Evolutionary conservation across 352 stramenopile genomes (phyloP), one percentile per base, ranked within the genome.

Genomic region (Elongisporangium prolatum): DNA sequence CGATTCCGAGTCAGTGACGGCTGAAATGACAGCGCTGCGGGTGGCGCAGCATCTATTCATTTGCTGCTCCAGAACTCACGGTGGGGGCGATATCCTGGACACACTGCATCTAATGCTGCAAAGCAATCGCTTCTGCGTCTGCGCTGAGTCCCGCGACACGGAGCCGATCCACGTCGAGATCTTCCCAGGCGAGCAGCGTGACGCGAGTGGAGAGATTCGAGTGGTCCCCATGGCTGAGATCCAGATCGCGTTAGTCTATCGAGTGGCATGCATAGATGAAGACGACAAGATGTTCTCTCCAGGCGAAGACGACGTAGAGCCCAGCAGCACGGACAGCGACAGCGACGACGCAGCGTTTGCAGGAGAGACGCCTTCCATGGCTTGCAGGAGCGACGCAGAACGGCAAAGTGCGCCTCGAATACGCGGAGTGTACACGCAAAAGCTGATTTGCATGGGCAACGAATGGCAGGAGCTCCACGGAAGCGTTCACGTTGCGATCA

Each of bases 81-180:
- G 79, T 5, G 79, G 77, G 0, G 82, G 77, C 4, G 82, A 91
- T 51, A 88, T 91, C 44, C 63, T 88, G 5, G 80, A 92, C 54
- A 72, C 72, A 2, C 65, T 90, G 40, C 74, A 87, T 21, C 40
- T 85, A 1, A 58, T 86, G 20, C 68, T 90, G 51, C 63, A 65
- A 8, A 77, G 61, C 24, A 61, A 78, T 14, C 64, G 71, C 9
- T 81, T 75, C 53, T 86, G 64, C 56, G 73, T 90, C 16, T 90
- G 79, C 37, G 78, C 80, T 2, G 71, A 85, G 24, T 54, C 72
- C 25, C 55, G 47, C 28, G 57, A 64, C 13, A 80, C 74, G 37
- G 60, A 80, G 20, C 75, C 77, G 0, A 76, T 89, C 48, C 48
- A 67, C 6, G 70, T 89, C 28, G 22, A 54, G 9, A 58, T 88